Base-by-base conservation (phyloP, 164 flowering plant species). In the Akebia trifoliata region DNA sequence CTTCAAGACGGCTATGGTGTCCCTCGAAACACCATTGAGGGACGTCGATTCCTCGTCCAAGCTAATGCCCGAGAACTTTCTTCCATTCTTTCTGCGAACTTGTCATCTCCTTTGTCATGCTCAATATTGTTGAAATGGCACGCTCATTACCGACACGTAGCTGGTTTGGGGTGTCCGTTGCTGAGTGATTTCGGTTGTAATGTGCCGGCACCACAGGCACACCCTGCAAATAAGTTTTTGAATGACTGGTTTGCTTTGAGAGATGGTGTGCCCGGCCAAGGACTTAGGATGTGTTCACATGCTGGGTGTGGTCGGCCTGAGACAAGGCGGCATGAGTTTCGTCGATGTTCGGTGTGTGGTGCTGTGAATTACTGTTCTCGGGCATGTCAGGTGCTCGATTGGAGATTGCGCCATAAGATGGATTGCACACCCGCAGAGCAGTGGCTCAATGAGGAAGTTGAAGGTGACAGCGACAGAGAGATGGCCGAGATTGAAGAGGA, bases 331-430 rank as follows among this genome's bases (percentile, higher is more conserved):
- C 90, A 89, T 52, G 98, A 92, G 69, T 92, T 89, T 29, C 74
- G 98, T 0, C 65, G 96, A 51, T 92, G 98, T 58, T 92, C 98
- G 0, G 91, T 87, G 12, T 92, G 98, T 35, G 96, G 96, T 0
- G 62, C 71, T 0, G 98, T 86, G 37, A 92, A 85, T 44, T 92
- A 92, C 65, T 92, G 98, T 59, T 92, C 96, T 0, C 82, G 98
- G 20, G 96, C 95, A 22, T 92, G 98, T 60, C 98, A 92, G 60
- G 98, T 96, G 22, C 79, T 89, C 4, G 96, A 92, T 54, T 92
- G 98, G 98, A 92, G 85, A 74, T 34, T 82, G 29, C 68, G 90
- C 8, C 98, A 92, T 38, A 92, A 85, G 64, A 62, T 60, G 28
- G 86, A 82, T 54, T 92, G 98, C 56, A 65, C 72, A 0, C 93